A percentile compares a stretch with the other conserved stretches of the same genome.
phyloP scores from a whole-genome alignment of 306 rosid species.

The Glycine latifolia region DNA sequence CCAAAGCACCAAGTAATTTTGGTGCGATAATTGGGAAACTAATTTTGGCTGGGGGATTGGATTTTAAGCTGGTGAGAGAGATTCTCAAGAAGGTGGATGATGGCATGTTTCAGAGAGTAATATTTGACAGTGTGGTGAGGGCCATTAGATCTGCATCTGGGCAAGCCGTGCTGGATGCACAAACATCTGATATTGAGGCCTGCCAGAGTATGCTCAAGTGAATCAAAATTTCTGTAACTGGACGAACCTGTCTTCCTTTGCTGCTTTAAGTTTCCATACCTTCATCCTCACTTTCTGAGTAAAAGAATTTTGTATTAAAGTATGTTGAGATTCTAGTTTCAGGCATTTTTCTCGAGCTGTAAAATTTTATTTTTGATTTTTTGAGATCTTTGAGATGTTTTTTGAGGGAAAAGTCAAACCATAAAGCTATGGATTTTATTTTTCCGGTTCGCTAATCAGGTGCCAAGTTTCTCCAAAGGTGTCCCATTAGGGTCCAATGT shows the following conservation, averaged over 20 bases:
- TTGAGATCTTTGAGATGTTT: conserved; percentile 61
- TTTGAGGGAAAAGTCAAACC: conserved; percentile 57
- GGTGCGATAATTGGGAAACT: conserved; percentile 70
- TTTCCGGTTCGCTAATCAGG: conserved; percentile 51
- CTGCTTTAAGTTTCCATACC: conserved; percentile 16
- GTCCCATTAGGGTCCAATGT: conserved; percentile 57
- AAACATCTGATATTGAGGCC: conserved; percentile 66
- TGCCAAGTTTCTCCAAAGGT: conserved; percentile 49
- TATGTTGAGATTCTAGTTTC: conserved; percentile 56
- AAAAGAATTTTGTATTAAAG: conserved; percentile 57
- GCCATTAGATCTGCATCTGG: conserved; percentile 57
- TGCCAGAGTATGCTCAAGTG: conserved; percentile 62
- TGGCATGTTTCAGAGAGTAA: conserved; percentile 52
- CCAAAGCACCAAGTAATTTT: conserved; percentile 71
- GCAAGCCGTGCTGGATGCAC: conserved; percentile 65
- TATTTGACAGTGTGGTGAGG: conserved; percentile 54
- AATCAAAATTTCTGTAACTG: conserved; percentile 41
- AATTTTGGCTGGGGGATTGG: conserved; percentile 55
- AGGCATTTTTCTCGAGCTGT: conserved; percentile 69
- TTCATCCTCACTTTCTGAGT: conserved; percentile 40
- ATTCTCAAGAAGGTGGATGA: conserved; percentile 65
- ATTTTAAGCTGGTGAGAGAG: conserved; percentile 67
- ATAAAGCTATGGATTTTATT: conserved; percentile 68
- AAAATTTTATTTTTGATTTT: conserved; percentile 50
- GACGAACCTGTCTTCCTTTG: conserved; percentile 48